A percentile compares a stretch with the other conserved stretches of the same genome.
Conservation (phyloP, 208 protist species). For the Crithidia brevicula region DNA sequence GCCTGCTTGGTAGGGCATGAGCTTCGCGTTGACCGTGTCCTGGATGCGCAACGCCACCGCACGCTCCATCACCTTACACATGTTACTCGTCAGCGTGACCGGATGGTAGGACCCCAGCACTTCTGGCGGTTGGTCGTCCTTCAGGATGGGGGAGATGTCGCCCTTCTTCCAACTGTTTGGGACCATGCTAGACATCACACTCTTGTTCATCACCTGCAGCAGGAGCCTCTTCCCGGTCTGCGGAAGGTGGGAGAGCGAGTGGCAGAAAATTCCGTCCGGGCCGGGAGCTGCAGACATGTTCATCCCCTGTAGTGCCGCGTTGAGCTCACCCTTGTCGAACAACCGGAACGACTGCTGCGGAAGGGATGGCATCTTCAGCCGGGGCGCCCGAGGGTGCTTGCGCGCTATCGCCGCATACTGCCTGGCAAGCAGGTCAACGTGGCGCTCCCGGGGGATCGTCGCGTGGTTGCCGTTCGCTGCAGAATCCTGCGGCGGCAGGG, state of each 20-base stretch:
- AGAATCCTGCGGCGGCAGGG: neutral
- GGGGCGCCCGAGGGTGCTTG: too few species aligned
- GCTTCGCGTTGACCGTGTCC: slow-evolving; percentile 12
- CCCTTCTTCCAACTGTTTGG: slow-evolving; percentile 20
- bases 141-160: slow-evolving; percentile 25
- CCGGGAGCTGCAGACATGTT: too few species aligned
- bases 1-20: slow-evolving; percentile 19
- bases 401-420: neutral
- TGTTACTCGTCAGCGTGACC: slow-evolving; percentile 16
- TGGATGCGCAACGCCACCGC: slow-evolving; percentile 21
- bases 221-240: neutral
- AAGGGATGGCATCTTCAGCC: neutral
- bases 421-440: neutral
- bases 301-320: neutral
- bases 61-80: slow-evolving; percentile 32
- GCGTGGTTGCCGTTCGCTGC: too few species aligned
- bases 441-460: neutral
- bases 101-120: slow-evolving; percentile 13
- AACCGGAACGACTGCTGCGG: neutral
- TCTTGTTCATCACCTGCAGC: slow-evolving; percentile 21
- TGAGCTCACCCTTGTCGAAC: neutral
- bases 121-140: slow-evolving; percentile 15
- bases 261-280: neutral
- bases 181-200: neutral
- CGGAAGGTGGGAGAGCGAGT: neutral